A percentile compares a stretch with the other conserved stretches of the same genome.
Conservation (phyloP, 1,284 basidiomycete species). For the Malassezia obtusa region DNA sequence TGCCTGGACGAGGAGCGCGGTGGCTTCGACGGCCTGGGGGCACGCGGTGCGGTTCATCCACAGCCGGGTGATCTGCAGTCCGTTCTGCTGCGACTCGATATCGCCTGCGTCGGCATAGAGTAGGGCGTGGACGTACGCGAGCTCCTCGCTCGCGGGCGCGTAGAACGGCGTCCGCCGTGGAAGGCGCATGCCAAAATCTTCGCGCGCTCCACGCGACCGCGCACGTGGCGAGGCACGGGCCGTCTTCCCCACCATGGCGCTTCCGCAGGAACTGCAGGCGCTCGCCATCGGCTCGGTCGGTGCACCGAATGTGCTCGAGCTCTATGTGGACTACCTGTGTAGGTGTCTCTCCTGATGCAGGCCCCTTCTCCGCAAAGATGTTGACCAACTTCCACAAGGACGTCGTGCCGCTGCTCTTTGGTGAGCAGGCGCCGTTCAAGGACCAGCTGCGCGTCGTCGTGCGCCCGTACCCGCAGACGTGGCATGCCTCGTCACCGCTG, state of each 20-base stretch:
- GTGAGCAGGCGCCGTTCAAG: constrained; percentile 52
- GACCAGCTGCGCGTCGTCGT: constrained; percentile 70
- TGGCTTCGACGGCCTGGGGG: constrained; percentile 40
- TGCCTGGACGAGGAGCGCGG: constrained; percentile 32
- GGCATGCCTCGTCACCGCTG: constrained; percentile 56
- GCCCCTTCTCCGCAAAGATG: constrained; percentile 60
- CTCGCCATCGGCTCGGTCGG: constrained; percentile 61
- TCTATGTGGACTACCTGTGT: constrained; percentile 53
- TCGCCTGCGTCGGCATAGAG: constrained; percentile 5
- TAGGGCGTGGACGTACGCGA: constrained; percentile 7
- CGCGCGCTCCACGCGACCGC: background rate
- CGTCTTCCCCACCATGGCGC: constrained; percentile 57
- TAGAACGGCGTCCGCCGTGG: constrained; percentile 17
- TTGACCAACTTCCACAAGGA: constrained; percentile 48
- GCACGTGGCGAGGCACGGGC: constrained; percentile 8
- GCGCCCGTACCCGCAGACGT: constrained; percentile 65
- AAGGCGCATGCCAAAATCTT: constrained; percentile 6
- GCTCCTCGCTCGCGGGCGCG: background rate
- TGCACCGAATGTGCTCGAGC: constrained; percentile 71
- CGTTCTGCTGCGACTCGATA: constrained; percentile 8
- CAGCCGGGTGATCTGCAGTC: constrained; percentile 26
- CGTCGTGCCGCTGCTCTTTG: constrained; percentile 44
- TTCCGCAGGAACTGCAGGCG: constrained; percentile 66
- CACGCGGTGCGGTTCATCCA: constrained; percentile 41
- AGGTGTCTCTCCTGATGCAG: constrained; percentile 50